These are phyloP conservation scores for Pythium aquatile DNA, from an alignment of 352 stramenopile species.

Conservation along the genomic window DNA sequence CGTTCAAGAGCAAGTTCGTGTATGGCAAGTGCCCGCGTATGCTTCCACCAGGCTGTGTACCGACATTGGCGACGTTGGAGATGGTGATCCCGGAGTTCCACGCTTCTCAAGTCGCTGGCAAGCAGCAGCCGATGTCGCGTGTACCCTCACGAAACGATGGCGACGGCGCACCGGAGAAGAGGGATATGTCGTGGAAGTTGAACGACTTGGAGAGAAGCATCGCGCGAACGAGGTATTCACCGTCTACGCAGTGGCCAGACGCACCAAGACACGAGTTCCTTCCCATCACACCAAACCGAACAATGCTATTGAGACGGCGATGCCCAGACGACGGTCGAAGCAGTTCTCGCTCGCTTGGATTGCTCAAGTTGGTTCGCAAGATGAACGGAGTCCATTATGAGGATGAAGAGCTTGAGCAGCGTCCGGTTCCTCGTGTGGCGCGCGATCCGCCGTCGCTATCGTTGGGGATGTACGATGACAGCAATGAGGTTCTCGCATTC, in stretches of 20 bases:
- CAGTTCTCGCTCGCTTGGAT: slow-evolving; percentile 41
- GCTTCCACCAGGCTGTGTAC: slow-evolving; percentile 51
- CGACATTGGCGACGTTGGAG: slow-evolving; percentile 45
- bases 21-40: slow-evolving; percentile 81
- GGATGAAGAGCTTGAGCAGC: slow-evolving; percentile 13
- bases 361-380: slow-evolving; percentile 48
- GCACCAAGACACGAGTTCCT: slow-evolving; percentile 36
- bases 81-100: slow-evolving; percentile 85
- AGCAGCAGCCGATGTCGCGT: slow-evolving; percentile 26
- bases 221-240: slow-evolving; percentile 44
- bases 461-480: slow-evolving; percentile 2
- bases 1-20: slow-evolving; percentile 89
- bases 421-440: not conserved
- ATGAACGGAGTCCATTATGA: slow-evolving; percentile 45
- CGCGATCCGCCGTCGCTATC: not conserved
- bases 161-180: slow-evolving; percentile 7
- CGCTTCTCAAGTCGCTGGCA: slow-evolving; percentile 67
- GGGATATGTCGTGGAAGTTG: slow-evolving; percentile 46
- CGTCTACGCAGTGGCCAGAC: slow-evolving; percentile 32
- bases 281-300: slow-evolving; percentile 40
- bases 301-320: slow-evolving; percentile 39
- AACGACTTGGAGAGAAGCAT: slow-evolving; percentile 66
- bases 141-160: slow-evolving; percentile 4
- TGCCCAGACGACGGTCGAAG: not conserved
- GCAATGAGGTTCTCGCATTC: slow-evolving; percentile 28